These are phyloP conservation scores for Yamadazyma nakazawae DNA, from an alignment of 805 yeast genomes.

Conservation along the genomic window DNA sequence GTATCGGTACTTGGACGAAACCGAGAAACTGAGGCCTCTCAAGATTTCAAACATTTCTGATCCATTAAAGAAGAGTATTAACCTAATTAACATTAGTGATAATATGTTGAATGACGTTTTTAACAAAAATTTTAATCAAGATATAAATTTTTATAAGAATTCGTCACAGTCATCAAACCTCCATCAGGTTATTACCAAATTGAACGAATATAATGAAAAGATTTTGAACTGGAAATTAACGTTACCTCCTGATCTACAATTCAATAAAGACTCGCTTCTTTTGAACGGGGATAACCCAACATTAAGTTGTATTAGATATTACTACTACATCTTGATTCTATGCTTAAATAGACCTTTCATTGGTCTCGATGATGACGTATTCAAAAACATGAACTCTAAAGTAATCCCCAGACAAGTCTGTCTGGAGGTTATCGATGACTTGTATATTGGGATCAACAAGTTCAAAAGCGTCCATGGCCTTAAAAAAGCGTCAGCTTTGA, in stretches of 20 bases:
- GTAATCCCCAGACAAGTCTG: constrained; percentile 32
- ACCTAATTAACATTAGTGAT: constrained; percentile 43
- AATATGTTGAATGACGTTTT: constrained; percentile 45
- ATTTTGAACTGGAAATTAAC: constrained; percentile 50
- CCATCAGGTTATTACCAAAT: constrained; percentile 35
- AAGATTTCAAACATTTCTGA: constrained; percentile 37
- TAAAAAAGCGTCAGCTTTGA: constrained; percentile 42
- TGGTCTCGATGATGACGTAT: constrained; percentile 29
- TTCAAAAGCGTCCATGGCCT: constrained; percentile 40
- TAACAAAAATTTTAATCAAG: constrained; percentile 33
- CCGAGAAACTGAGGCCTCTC: constrained; percentile 16
- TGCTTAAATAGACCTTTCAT: constrained; percentile 61
- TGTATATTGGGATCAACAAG: constrained; percentile 34
- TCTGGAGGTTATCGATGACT: constrained; percentile 39
- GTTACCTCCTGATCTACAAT: constrained; percentile 47
- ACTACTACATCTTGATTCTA: constrained; percentile 55
- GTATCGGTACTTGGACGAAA: constrained; percentile 38
- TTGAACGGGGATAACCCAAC: constrained; percentile 52
- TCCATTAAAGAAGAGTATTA: constrained; percentile 42
- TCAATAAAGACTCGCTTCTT: constrained; percentile 43
- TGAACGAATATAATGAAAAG: constrained; percentile 46
- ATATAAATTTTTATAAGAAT: constrained; percentile 19
- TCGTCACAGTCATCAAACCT: constrained; percentile 39
- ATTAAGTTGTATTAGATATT: constrained; percentile 49
- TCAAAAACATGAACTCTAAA: constrained; percentile 13